phyloP scores from a whole-genome alignment of 441 rosid species.

The Isatis lusitanica region DNA sequence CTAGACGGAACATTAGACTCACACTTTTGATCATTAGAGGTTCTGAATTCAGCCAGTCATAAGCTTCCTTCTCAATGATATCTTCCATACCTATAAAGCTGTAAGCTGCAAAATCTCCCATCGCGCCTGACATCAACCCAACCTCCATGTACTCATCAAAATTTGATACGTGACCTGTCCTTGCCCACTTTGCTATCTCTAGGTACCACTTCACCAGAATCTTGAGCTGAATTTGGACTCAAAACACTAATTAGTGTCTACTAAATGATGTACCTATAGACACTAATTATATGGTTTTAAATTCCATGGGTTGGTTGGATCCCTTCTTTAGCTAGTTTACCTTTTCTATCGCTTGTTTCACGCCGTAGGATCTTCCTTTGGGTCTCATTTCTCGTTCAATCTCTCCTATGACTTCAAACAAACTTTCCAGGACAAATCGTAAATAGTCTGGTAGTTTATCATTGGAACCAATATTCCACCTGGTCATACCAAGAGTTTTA shows the following conservation, averaged over 20 bases:
- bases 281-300: neutral
- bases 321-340: conserved; percentile 8
- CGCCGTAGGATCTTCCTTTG: conserved; percentile 15
- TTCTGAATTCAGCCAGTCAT: neutral
- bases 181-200: conserved; percentile 7
- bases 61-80: neutral
- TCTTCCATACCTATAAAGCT: conserved; percentile 8
- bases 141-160: conserved; percentile 32
- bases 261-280: neutral
- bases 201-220: neutral
- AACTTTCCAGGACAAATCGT: conserved; percentile 13
- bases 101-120: neutral
- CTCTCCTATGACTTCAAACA: conserved; percentile 18
- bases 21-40: neutral
- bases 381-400: conserved; percentile 11
- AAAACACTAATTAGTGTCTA: neutral
- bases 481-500: neutral
- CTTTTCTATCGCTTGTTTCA: conserved; percentile 21
- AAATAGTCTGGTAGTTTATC: conserved; percentile 35
- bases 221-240: neutral
- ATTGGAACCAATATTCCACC: conserved; percentile 39
- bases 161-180: neutral
- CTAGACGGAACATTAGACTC: neutral
- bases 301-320: too few species aligned
- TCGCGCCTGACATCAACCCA: neutral